These are phyloP conservation scores for Coprinopsis sp. DNA, from an alignment of 768 basidiomycete species.

Conservation along the genomic window DNA sequence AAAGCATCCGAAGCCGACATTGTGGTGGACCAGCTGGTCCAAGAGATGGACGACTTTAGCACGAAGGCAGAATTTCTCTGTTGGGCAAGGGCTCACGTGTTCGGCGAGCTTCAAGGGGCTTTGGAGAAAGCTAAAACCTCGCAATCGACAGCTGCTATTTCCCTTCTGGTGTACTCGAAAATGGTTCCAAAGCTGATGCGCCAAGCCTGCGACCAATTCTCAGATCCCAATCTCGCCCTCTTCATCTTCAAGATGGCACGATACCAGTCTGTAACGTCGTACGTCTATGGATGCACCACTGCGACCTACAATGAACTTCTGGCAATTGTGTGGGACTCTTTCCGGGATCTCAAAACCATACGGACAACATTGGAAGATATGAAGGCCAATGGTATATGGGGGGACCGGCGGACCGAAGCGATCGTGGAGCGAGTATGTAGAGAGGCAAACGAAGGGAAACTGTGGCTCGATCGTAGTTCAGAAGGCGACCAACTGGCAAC, in stretches of 20 bases:
- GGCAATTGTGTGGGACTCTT: conserved; percentile 76
- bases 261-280: conserved; percentile 69
- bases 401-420: conserved; percentile 55
- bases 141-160: conserved; percentile 35
- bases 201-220: conserved; percentile 72
- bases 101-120: conserved; percentile 68
- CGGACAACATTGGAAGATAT: conserved; percentile 75
- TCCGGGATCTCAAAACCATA: conserved; percentile 78
- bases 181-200: conserved; percentile 75
- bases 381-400: conserved; percentile 69
- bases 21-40: no score
- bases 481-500: conserved; percentile 9
- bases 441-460: conserved; percentile 53
- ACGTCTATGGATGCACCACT: conserved; percentile 87
- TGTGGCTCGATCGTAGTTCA: conserved; percentile 37
- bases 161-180: conserved; percentile 66
- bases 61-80: conserved; percentile 7
- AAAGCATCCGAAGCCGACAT: no score
- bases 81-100: conserved; percentile 3
- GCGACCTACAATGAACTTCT: conserved; percentile 86
- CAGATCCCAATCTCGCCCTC: conserved; percentile 76
- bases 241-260: conserved; percentile 79
- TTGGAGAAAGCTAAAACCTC: conserved; percentile 60
- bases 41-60: no score
- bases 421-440: conserved; percentile 60